phyloP scores from a whole-genome alignment of 2,329 filamentous ascomycete species.

The Waltergamsia citrina region DNA sequence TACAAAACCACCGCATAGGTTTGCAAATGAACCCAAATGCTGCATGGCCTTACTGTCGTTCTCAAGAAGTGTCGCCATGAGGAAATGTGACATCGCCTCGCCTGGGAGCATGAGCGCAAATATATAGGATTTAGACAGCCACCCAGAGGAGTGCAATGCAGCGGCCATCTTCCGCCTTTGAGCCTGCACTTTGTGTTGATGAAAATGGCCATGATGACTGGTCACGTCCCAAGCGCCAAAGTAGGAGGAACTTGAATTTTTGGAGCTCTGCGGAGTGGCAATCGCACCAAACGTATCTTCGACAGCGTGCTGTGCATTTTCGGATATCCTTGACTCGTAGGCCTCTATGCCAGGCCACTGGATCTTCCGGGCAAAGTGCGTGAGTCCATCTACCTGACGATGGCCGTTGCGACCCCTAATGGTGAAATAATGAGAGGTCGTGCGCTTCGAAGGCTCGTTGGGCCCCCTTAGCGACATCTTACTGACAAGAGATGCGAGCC shows the following conservation, averaged over 20 bases:
- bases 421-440: slow-evolving; percentile 28
- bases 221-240: slow-evolving; percentile 31
- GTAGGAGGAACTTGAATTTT: slow-evolving; percentile 32
- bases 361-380: slow-evolving; percentile 54
- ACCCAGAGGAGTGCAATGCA: slow-evolving; percentile 49
- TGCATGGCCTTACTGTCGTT: slow-evolving; percentile 51
- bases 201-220: slow-evolving; percentile 10
- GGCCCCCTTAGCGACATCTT: slow-evolving; percentile 36
- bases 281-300: slow-evolving; percentile 20
- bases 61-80: slow-evolving; percentile 58
- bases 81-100: slow-evolving; percentile 50
- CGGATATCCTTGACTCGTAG: slow-evolving; percentile 36
- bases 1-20: slow-evolving; percentile 55
- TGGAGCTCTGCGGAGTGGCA: slow-evolving; percentile 7
- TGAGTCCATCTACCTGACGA: slow-evolving; percentile 50
- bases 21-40: slow-evolving; percentile 50
- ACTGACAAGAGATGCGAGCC: slow-evolving; percentile 49
- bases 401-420: slow-evolving; percentile 46
- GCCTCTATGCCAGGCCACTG: slow-evolving; percentile 52
- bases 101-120: slow-evolving; percentile 57
- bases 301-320: slow-evolving; percentile 33
- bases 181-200: slow-evolving; percentile 20
- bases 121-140: slow-evolving; percentile 59
- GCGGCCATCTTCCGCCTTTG: slow-evolving; percentile 46
- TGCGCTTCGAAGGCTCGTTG: slow-evolving; percentile 11